Evolutionary conservation across 2,329 filamentous ascomycete genomes (phyloP), one percentile per base, ranked within the genome.

Genomic region (Pseudogymnoascus sp.): DNA sequence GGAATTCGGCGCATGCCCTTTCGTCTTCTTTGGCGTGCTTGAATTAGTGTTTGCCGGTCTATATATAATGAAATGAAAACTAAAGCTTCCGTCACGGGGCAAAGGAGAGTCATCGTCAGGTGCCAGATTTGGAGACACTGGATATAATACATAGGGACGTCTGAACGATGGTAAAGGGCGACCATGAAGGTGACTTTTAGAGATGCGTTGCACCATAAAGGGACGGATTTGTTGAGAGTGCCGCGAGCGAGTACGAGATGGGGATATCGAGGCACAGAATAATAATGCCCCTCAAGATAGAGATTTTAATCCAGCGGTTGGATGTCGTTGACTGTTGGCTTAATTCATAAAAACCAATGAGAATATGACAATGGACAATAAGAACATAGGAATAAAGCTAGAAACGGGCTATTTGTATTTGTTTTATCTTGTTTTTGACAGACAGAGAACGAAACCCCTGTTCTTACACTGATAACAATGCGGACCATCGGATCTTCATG

Each of bases 381-480:
- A 36, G 16, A 6, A 34, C 25, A 14, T 19, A 57, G 16, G n/a
- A 57, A 57, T 57, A 21, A 57, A 57, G 28, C 28, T 21, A 2
- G 16, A 57, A 57, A 57, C n/a, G 25, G 1, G 51, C 51, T 14
- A 36, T 7, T 57, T 57, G 2, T 57, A 16, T 57, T 57, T 57
- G 28, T 34, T 57, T 57, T 57, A 57, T 13, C 31, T 57, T 57
- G 28, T 36, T 57, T 16, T 21, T 54, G 23, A 54, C 23, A 54
- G 51, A 57, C 28, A 13, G n/a, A 57, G 28, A 57, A 57, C 28
- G 28, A 57, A 57, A 57, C 51, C 51, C 51, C 51, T 34, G 28
- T 57, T 57, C 51, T 57, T 57, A 57, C 51, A 57, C 51, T 57
- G 28, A 57, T 57, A 36, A 57, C 28, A 34, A 57, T 57, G 6